Evolutionary conservation across 805 yeast species (phyloP), one percentile per base, ranked within the genome.

Genomic region (Tetrapisispora pingtungensis): DNA sequence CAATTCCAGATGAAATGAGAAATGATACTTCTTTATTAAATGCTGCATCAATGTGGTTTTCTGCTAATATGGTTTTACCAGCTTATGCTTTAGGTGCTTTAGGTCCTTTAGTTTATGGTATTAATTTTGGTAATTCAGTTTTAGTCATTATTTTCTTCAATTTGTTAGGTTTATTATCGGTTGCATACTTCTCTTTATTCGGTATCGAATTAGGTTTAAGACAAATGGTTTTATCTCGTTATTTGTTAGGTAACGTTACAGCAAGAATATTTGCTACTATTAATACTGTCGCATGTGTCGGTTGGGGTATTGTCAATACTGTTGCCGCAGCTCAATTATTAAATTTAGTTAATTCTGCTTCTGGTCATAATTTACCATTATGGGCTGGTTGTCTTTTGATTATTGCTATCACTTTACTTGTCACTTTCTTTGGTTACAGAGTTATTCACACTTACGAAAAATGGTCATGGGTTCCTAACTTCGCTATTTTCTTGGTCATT

Each of bases 281-380:
- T 61, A 87, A 88, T 60, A 75, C 80, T 57, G 64, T 89, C 49
- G 89, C 95, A 24, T 85, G 95, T 74, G 77, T 88, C 45, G 96
- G 97, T 55, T 89, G 97, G 97, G 84, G 93, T 65, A 86, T 95
- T 10, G 90, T 87, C 40, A 89, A 89, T 66, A 85, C 84, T 49
- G 84, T 88, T 77, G 83, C 88, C 27, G 79, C 93, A 31, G 95
- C 96, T 20, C 93, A 86, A 64, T 68, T 88, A 50, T 70, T 88
- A 47, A 79, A 81, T 66, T 77, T 83, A 59, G 81, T 89, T 48
- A 86, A 86, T 69, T 68, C 64, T 49, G 34, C 19, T 15, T 69
- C 68, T 33, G 65, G 68, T 41, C 66, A 66, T 47, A 55, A 70
- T 49, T 69, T 82, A 53, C 96, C 97, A 34, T 84, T 90, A 33